Percentiles rank a stretch among this genome's conserved stretches.
These are phyloP conservation scores for Pseudohyphozyma bogoriensis DNA, from an alignment of 768 basidiomycete species.

Conservation along the genomic window DNA sequence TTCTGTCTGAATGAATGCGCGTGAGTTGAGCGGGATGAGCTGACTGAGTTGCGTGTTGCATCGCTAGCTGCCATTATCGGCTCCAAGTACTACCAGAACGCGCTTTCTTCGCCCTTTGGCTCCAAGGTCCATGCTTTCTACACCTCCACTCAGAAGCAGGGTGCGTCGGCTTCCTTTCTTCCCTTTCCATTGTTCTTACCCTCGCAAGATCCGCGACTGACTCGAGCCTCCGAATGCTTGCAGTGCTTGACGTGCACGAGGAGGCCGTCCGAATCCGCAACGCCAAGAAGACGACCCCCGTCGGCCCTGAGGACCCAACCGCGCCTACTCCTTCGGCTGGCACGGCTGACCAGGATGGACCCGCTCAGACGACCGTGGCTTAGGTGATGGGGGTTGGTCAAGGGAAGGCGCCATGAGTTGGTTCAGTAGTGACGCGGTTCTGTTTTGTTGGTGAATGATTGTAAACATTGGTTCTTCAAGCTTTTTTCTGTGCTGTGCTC, in stretches of 20 bases:
- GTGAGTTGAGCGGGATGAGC: not conserved
- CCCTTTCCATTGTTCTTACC: not conserved
- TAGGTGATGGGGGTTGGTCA: too few species aligned
- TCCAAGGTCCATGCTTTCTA: slow-evolving; percentile 22
- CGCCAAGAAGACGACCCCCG: slow-evolving; percentile 12
- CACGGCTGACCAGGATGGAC: too few species aligned
- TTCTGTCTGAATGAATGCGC: not conserved
- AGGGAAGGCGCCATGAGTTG: too few species aligned
- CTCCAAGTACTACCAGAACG: slow-evolving; percentile 21
- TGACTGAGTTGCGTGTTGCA: not conserved
- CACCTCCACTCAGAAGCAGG: slow-evolving; percentile 15
- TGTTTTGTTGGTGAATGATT: too few species aligned
- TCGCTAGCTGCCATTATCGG: slow-evolving; percentile 11
- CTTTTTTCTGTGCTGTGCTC: too few species aligned
- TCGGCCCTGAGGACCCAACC: not conserved
- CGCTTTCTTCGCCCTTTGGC: slow-evolving; percentile 14
- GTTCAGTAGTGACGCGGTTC: too few species aligned
- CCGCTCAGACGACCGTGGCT: too few species aligned
- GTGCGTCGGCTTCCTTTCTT: not conserved
- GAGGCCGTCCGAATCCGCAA: slow-evolving; percentile 22
- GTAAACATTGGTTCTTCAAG: too few species aligned
- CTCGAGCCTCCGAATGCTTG: not conserved
- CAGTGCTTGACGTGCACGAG: slow-evolving; percentile 12
- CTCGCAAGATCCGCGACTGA: too few species aligned
- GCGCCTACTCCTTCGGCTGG: not conserved